Percentiles rank a stretch among this genome's conserved stretches.
These are phyloP conservation scores for Bremia lactucae DNA, from an alignment of 352 stramenopile species.

Conservation along the genomic window DNA sequence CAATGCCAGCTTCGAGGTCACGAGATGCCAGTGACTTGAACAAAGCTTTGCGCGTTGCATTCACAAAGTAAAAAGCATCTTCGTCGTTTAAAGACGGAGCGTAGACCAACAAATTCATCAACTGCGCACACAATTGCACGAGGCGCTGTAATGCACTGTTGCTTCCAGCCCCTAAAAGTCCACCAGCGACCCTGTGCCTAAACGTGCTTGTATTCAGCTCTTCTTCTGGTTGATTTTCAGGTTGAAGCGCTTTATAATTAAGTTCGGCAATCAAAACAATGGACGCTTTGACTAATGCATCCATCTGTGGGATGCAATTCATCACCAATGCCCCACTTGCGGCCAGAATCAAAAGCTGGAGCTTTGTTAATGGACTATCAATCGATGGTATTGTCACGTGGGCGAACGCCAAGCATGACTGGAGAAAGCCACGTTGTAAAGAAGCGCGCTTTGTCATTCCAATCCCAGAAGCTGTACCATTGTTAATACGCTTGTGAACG, in stretches of 20 bases:
- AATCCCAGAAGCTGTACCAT: constrained; percentile 1
- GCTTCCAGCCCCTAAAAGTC: constrained; percentile 2
- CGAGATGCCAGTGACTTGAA: constrained; percentile 30
- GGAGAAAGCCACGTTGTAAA: constrained; percentile 61
- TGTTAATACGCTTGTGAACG: constrained; percentile 26
- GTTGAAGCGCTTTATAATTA: constrained; percentile 13
- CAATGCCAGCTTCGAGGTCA: constrained; percentile 10
- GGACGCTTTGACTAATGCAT: constrained; percentile 70
- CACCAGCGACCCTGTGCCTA: constrained; percentile 1
- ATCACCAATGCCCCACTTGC: constrained; percentile 61
- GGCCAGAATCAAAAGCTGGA: constrained; percentile 55
- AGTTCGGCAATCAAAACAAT: constrained; percentile 74
- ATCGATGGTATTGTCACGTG: constrained; percentile 87
- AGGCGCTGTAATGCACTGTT: constrained; percentile 13
- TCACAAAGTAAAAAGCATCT: constrained; percentile 83
- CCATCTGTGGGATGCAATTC: constrained; percentile 77
- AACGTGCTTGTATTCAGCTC: too few relatives aligned
- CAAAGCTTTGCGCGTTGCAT: constrained; percentile 58
- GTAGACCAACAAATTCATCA: constrained; percentile 66
- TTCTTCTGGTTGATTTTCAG: too few relatives aligned
- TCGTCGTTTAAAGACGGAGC: constrained; percentile 64
- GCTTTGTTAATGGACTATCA: constrained; percentile 24
- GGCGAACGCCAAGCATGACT: constrained; percentile 83
- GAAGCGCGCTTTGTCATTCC: constrained; percentile 20
- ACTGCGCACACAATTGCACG: constrained; percentile 23